Evolutionary conservation across 176 grass and related monocot species (phyloP).

Genomic region (Aegilops sharonensis): DNA sequence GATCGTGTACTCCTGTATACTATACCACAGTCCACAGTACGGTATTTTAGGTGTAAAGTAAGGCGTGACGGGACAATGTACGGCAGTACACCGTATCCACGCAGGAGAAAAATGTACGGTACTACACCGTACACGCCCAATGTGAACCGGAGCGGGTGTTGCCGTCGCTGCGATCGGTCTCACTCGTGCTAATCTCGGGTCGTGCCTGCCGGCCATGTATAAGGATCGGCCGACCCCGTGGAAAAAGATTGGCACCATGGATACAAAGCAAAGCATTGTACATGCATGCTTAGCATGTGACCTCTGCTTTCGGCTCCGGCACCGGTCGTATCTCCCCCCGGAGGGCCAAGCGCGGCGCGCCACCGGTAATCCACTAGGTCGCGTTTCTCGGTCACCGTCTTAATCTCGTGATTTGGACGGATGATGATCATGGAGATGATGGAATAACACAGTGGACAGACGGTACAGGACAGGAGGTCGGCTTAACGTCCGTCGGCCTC

Average conservation of each 20-base stretch:
- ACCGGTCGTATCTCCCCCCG: neutral
- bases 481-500: neutral
- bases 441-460: neutral
- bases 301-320: slow-evolving; percentile 16
- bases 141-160: neutral
- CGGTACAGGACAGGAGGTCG: neutral
- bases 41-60: neutral
- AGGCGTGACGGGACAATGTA: neutral
- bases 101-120: too few relatives aligned
- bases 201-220: slow-evolving; percentile 14
- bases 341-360: neutral
- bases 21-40: too few relatives aligned
- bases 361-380: neutral
- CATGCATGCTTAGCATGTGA: slow-evolving; percentile 25
- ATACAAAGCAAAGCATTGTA: neutral
- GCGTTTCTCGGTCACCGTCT: slow-evolving; percentile 10
- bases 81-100: too few relatives aligned
- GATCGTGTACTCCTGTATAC: too few relatives aligned
- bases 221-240: neutral
- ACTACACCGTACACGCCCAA: neutral
- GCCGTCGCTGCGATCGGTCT: neutral
- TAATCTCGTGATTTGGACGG: slow-evolving; percentile 13
- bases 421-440: neutral
- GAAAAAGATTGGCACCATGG: neutral
- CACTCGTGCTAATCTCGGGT: neutral